Evolutionary conservation across 2,329 filamentous ascomycete species (phyloP).

Genomic region (Colletotrichum sp.): DNA sequence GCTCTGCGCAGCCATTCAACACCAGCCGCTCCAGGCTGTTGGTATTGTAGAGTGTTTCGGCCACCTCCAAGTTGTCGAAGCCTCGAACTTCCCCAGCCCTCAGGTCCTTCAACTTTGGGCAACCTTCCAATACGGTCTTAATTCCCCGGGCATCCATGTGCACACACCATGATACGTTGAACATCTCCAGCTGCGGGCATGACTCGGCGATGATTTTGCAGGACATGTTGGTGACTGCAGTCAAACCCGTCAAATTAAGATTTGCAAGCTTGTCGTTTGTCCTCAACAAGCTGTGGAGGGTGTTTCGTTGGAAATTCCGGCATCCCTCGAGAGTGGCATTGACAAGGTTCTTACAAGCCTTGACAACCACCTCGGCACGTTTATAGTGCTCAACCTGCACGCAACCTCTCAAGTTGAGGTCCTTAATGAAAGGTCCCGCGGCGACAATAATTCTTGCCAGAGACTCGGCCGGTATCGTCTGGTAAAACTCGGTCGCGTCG

Average conservation of each 20-base stretch:
- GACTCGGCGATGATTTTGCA: conserved; percentile 85
- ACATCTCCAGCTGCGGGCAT: conserved; percentile 79
- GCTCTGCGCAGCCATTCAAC: conserved; percentile 77
- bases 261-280: conserved; percentile 80
- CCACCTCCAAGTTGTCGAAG: conserved; percentile 76
- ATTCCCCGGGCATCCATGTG: conserved; percentile 82
- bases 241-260: conserved; percentile 84
- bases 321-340: conserved; percentile 91
- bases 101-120: conserved; percentile 76
- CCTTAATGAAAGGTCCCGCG: conserved; percentile 87
- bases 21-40: conserved; percentile 86
- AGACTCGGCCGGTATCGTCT: conserved; percentile 82
- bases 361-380: conserved; percentile 76
- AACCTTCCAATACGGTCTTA: conserved; percentile 73
- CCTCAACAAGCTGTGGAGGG: conserved; percentile 76
- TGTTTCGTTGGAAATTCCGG: conserved; percentile 78
- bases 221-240: conserved; percentile 79
- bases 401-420: conserved; percentile 90
- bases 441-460: conserved; percentile 83
- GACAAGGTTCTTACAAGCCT: conserved; percentile 84
- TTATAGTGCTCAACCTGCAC: conserved; percentile 87
- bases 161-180: conserved; percentile 94
- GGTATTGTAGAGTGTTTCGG: conserved; percentile 74
- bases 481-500: conserved; percentile 86
- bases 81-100: conserved; percentile 82